Percentiles rank a stretch among this genome's conserved stretches.
These are phyloP conservation scores for Dothistroma septosporum DNA, from an alignment of 2,329 filamentous ascomycete species.

Conservation along the genomic window DNA sequence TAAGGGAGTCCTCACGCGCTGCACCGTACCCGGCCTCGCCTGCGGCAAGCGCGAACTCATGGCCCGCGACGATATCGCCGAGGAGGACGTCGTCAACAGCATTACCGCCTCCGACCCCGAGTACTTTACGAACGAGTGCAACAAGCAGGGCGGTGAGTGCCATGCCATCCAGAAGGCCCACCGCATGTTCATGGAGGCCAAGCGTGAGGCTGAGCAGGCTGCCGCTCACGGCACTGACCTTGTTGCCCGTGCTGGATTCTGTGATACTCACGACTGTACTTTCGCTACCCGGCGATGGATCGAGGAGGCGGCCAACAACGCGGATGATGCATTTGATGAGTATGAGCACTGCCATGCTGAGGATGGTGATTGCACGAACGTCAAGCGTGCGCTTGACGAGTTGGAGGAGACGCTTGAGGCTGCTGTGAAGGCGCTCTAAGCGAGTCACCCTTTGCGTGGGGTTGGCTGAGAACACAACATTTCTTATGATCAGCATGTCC, in stretches of 20 bases:
- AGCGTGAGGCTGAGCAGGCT: slow-evolving; percentile 26
- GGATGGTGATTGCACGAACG: slow-evolving; percentile 19
- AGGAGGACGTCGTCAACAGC: slow-evolving; percentile 22
- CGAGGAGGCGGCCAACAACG: slow-evolving; percentile 7
- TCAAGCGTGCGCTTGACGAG: slow-evolving; percentile 14
- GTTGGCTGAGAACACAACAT: not conserved
- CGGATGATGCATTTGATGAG: slow-evolving; percentile 2
- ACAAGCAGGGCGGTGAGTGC: slow-evolving; percentile 26
- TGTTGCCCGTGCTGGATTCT: slow-evolving; percentile 8
- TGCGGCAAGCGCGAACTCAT: slow-evolving; percentile 43
- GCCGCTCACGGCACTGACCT: slow-evolving; percentile 1
- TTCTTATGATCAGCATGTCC: not conserved
- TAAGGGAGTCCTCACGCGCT: not conserved
- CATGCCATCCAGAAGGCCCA: slow-evolving; percentile 27
- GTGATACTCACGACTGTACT: slow-evolving; percentile 9
- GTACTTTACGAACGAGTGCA: slow-evolving; percentile 15
- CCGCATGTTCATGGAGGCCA: slow-evolving; percentile 22
- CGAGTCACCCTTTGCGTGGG: not conserved
- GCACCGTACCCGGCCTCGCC: slow-evolving; percentile 22
- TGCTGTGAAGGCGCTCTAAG: slow-evolving; percentile 6
- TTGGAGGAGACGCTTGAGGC: slow-evolving; percentile 17
- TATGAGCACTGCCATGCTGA: slow-evolving; percentile 13
- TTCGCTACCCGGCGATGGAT: slow-evolving; percentile 7
- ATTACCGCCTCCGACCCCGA: slow-evolving; percentile 14
- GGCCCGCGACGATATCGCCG: slow-evolving; percentile 31